A percentile compares a stretch with the other conserved stretches of the same genome.
Conservation (phyloP, 257 asterid genomes). For the Plantago elongata region DNA sequence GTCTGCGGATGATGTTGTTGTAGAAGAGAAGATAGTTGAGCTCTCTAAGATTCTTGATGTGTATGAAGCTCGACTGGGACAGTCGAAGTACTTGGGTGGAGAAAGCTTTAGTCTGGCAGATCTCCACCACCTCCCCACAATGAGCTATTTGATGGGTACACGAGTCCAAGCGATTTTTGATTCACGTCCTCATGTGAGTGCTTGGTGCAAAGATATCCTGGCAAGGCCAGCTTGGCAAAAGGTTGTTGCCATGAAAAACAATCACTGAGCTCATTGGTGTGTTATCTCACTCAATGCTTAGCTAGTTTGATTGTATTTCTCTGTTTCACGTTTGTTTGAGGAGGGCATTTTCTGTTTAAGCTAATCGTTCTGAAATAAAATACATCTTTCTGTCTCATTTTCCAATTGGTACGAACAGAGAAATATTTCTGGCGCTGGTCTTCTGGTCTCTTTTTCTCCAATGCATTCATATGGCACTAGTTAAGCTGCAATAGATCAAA, state of each 20-base stretch:
- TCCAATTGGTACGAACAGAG: too few species aligned
- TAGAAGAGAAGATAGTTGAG: conserved; percentile 27
- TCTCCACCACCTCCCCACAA: conserved; percentile 52
- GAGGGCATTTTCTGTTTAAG: too few species aligned
- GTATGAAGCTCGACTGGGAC: conserved; percentile 42
- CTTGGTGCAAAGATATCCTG: conserved; percentile 46
- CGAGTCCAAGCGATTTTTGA: conserved; percentile 30
- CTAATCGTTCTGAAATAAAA: too few species aligned
- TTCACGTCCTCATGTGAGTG: conserved; percentile 49
- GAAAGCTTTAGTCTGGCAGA: conserved; percentile 55
- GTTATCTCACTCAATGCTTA: not conserved
- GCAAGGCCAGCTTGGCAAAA: conserved; percentile 56
- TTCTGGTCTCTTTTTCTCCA: too few species aligned
- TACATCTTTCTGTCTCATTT: too few species aligned
- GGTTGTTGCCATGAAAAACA: conserved; percentile 27
- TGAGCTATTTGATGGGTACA: conserved; percentile 40
- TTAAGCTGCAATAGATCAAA: too few species aligned
- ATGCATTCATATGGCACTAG: too few species aligned
- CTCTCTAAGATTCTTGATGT: conserved; percentile 52
- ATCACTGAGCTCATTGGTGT: conserved; percentile 6
- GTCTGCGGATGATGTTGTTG: conserved; percentile 35
- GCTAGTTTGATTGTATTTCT: not conserved
- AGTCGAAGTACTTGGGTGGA: conserved; percentile 58
- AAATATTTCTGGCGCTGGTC: too few species aligned
- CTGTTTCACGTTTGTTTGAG: too few species aligned